phyloP scores from a whole-genome alignment of 495 filamentous ascomycete species.

The Trichoderma orchidacearum region DNA sequence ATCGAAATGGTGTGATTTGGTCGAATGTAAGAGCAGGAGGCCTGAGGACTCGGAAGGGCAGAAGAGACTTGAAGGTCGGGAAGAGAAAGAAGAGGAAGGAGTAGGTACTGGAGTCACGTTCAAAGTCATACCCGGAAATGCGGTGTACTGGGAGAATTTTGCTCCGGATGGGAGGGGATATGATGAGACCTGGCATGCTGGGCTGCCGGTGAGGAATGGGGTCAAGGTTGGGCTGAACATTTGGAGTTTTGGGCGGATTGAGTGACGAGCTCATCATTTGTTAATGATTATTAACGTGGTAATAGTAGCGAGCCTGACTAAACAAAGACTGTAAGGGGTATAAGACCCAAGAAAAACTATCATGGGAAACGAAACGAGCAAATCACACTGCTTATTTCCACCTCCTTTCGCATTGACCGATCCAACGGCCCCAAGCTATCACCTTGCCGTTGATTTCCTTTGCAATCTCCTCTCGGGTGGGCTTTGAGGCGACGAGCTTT shows the following conservation, averaged over 20 bases:
- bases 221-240: conserved; percentile 33
- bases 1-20: conserved; percentile 27
- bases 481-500: conserved; percentile 15
- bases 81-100: background rate
- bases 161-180: conserved; percentile 26
- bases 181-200: conserved; percentile 35
- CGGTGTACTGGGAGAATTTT: conserved; percentile 38
- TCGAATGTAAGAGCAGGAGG: conserved; percentile 17
- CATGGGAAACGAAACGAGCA: background rate
- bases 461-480: conserved; percentile 26
- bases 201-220: conserved; percentile 26
- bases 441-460: conserved; percentile 31
- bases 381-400: conserved; percentile 9
- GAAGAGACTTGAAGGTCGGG: background rate
- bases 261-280: background rate
- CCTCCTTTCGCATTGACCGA: conserved; percentile 31
- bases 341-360: background rate
- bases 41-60: background rate
- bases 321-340: too few relatives aligned
- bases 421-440: conserved; percentile 37
- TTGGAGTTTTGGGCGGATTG: conserved; percentile 20
- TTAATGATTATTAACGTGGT: background rate
- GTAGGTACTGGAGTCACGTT: conserved; percentile 20
- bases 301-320: too few relatives aligned
- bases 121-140: conserved; percentile 27